phyloP scores from a whole-genome alignment of 495 filamentous ascomycete species.

The Bacidia gigantensis region DNA sequence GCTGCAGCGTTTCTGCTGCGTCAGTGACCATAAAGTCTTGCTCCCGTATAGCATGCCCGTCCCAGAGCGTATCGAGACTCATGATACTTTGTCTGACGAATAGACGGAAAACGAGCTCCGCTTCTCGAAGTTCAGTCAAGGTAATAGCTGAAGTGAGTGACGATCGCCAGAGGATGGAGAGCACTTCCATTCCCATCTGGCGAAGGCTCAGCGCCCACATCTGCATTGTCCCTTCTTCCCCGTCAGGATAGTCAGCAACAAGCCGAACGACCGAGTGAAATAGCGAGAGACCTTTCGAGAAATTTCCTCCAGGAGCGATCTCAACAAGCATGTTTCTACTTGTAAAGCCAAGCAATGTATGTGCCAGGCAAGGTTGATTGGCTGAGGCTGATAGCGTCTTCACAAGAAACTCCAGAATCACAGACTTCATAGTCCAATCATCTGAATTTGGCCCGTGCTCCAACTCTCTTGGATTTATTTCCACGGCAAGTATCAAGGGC shows the following conservation, averaged over 20 bases:
- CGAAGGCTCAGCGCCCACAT: constrained; percentile 64
- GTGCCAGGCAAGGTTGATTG: constrained; percentile 67
- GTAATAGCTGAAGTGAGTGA: constrained; percentile 63
- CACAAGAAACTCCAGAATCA: constrained; percentile 70
- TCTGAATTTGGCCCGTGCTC: constrained; percentile 46
- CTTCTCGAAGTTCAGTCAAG: constrained; percentile 60
- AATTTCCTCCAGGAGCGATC: constrained; percentile 46
- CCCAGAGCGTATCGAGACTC: constrained; percentile 51
- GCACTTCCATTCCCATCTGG: constrained; percentile 58
- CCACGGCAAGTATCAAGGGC: constrained; percentile 51
- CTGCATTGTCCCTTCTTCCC: constrained; percentile 43
- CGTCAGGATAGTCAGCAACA: constrained; percentile 46
- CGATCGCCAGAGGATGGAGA: constrained; percentile 71
- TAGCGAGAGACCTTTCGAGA: constrained; percentile 54
- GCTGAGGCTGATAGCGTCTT: constrained; percentile 57
- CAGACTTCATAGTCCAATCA: constrained; percentile 61
- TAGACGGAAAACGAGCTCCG: constrained; percentile 58
- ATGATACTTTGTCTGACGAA: constrained; percentile 52
- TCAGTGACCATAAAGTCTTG: constrained; percentile 51
- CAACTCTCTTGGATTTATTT: constrained; percentile 45
- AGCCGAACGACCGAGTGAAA: constrained; percentile 67
- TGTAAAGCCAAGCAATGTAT: constrained; percentile 77
- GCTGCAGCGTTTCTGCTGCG: constrained; percentile 48
- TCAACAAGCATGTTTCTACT: constrained; percentile 54
- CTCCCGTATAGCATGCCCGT: constrained; percentile 38